phyloP scores from a whole-genome alignment of 805 yeast species.

The Komagataella phaffii region DNA sequence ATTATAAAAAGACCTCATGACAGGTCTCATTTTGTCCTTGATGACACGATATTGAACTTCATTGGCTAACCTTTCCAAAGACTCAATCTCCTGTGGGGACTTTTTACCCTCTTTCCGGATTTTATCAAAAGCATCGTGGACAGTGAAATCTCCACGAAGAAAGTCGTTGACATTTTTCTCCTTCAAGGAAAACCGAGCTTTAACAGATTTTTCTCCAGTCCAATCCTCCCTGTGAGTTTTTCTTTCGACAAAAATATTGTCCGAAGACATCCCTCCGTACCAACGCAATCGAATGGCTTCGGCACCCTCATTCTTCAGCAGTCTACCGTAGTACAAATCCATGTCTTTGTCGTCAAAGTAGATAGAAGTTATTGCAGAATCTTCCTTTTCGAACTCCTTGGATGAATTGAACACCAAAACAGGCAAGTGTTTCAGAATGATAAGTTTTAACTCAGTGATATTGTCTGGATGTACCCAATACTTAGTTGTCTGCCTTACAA shows the following conservation, averaged over 20 bases:
- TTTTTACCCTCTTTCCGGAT: constrained; percentile 89
- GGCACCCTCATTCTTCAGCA: constrained; percentile 96
- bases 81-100: constrained; percentile 75
- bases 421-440: constrained; percentile 88
- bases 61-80: constrained; percentile 79
- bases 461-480: constrained; percentile 99
- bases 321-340: constrained; percentile 88
- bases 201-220: constrained; percentile 99
- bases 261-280: constrained; percentile 97
- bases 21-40: constrained; percentile 80
- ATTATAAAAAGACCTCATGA: constrained; percentile 89
- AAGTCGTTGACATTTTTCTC: constrained; percentile 85
- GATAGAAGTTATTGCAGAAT: constrained; percentile 92
- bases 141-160: constrained; percentile 73
- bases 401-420: constrained; percentile 86
- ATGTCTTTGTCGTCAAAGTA: constrained; percentile 84
- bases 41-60: constrained; percentile 88
- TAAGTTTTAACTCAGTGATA: constrained; percentile 88
- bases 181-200: constrained; percentile 87
- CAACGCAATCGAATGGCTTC: constrained; percentile 97
- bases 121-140: constrained; percentile 81
- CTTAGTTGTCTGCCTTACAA: constrained; percentile 95
- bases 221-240: constrained; percentile 98
- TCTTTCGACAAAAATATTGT: constrained; percentile 88
- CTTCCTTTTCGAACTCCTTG: constrained; percentile 90